Percentiles rank a stretch among this genome's conserved stretches.
Conservation (phyloP, 2,329 filamentous ascomycete genomes). For the Capronia americana region DNA sequence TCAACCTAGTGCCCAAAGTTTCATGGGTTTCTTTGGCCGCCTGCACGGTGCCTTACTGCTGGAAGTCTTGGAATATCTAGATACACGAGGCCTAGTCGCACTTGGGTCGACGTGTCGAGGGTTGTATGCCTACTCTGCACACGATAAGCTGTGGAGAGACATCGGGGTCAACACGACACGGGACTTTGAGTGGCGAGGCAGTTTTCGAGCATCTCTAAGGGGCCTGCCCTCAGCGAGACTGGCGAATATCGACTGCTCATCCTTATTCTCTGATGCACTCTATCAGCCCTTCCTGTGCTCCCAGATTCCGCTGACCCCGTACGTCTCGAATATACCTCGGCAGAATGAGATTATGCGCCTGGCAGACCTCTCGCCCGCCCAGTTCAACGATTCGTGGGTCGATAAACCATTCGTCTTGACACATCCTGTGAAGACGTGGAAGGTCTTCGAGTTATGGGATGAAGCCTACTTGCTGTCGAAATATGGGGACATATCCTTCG, state of each 20-base stretch:
- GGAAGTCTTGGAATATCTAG: conserved; percentile 76
- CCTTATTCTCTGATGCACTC: conserved; percentile 87
- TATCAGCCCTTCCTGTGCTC: conserved; percentile 91
- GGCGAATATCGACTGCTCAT: conserved; percentile 71
- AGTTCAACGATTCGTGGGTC: conserved; percentile 79
- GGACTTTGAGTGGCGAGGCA: conserved; percentile 73
- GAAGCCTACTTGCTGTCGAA: conserved; percentile 68
- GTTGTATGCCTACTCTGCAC: conserved; percentile 81
- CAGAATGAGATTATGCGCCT: conserved; percentile 76
- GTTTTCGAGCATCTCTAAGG: conserved; percentile 82
- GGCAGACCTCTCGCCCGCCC: conserved; percentile 69
- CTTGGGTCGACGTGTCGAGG: conserved; percentile 83
- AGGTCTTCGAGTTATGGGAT: conserved; percentile 76
- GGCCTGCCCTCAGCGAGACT: conserved; percentile 61
- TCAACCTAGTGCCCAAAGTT: conserved; percentile 68
- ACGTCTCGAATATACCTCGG: conserved; percentile 72
- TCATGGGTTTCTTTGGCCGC: conserved; percentile 68
- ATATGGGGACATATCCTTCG: conserved; percentile 73
- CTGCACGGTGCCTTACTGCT: conserved; percentile 83
- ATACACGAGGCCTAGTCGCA: conserved; percentile 64
- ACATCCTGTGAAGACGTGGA: conserved; percentile 80
- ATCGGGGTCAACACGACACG: conserved; percentile 66
- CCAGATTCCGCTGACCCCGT: conserved; percentile 71
- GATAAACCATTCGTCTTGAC: conserved; percentile 86
- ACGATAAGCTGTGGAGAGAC: conserved; percentile 88